Conservation (phyloP, 2,329 filamentous ascomycete genomes). For the Aspergillus candidus region DNA sequence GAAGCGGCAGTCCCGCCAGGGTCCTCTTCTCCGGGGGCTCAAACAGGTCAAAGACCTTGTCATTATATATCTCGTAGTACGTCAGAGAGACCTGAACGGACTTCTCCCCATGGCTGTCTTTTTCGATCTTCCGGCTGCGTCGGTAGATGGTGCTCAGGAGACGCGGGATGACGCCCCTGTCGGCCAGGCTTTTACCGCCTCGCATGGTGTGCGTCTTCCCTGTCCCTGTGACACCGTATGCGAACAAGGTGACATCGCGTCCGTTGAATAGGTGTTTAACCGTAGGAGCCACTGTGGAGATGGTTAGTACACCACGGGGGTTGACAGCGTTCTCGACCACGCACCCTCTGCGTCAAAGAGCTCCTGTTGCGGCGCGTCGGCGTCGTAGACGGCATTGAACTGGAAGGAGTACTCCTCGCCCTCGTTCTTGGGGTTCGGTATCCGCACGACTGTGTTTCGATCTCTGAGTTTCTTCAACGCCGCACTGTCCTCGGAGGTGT, state of each 20-base stretch:
- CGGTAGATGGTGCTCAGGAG: constrained; percentile 81
- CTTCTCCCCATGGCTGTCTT: constrained; percentile 66
- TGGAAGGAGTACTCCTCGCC: constrained; percentile 87
- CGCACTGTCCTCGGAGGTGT: constrained; percentile 19
- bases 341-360: constrained; percentile 84
- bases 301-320: constrained; percentile 13
- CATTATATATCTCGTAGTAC: constrained; percentile 97
- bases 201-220: constrained; percentile 97
- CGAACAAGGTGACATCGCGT: constrained; percentile 82
- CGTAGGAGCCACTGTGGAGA: constrained; percentile 68
- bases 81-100: constrained; percentile 69
- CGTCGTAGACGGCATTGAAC: constrained; percentile 89
- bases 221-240: constrained; percentile 87
- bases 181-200: constrained; percentile 76
- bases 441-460: constrained; percentile 66
- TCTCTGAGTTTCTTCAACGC: constrained; percentile 39
- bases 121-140: constrained; percentile 74
- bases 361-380: constrained; percentile 71
- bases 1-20: constrained; percentile 68
- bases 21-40: constrained; percentile 83
- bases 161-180: constrained; percentile 81
- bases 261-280: constrained; percentile 84
- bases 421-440: constrained; percentile 91
- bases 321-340: constrained; percentile 19
- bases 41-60: constrained; percentile 88